A percentile compares a stretch with the other conserved stretches of the same genome.
These are phyloP conservation scores for Colletotrichum kahawae DNA, from an alignment of 2,329 filamentous ascomycete species.

Conservation along the genomic window DNA sequence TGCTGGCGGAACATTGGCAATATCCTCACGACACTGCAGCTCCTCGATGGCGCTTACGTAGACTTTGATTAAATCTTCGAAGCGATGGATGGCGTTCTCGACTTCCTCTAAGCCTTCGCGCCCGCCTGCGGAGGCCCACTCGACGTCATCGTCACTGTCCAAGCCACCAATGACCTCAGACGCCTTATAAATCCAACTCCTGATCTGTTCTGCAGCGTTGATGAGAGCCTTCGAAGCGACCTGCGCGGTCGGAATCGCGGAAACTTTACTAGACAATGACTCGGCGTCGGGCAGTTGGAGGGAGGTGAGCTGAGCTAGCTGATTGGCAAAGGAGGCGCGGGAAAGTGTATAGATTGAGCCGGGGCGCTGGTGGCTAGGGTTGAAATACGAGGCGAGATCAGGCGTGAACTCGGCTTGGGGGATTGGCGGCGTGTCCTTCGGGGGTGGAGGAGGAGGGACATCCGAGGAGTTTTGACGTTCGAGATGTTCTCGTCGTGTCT, in stretches of 20 bases:
- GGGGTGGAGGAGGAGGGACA: constrained; percentile 43
- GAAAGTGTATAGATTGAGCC: constrained; percentile 95
- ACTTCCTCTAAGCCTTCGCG: constrained; percentile 78
- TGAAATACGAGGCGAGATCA: constrained; percentile 68
- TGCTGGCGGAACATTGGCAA: constrained; percentile 70
- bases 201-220: constrained; percentile 89
- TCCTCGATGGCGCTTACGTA: constrained; percentile 95
- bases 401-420: constrained; percentile 49
- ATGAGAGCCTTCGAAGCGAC: constrained; percentile 84
- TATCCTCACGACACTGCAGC: constrained; percentile 80
- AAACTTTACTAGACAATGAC: constrained; percentile 81
- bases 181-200: constrained; percentile 92
- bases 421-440: constrained; percentile 53
- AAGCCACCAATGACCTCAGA: constrained; percentile 86
- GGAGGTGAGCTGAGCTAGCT: constrained; percentile 89
- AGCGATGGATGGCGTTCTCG: constrained; percentile 77
- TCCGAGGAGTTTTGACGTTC: constrained; percentile 50
- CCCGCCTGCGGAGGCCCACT: constrained; percentile 92
- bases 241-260: constrained; percentile 82
- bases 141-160: constrained; percentile 95
- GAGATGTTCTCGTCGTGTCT: constrained; percentile 63
- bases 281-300: constrained; percentile 87
- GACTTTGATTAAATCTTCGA: constrained; percentile 88
- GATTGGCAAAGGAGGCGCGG: constrained; percentile 88
- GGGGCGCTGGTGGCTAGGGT: constrained; percentile 69